Evolutionary conservation across 371 early-diverging fungal genomes (phyloP), one percentile per base, ranked within the genome.

Genomic region (Apophysomyces ossiformis): DNA sequence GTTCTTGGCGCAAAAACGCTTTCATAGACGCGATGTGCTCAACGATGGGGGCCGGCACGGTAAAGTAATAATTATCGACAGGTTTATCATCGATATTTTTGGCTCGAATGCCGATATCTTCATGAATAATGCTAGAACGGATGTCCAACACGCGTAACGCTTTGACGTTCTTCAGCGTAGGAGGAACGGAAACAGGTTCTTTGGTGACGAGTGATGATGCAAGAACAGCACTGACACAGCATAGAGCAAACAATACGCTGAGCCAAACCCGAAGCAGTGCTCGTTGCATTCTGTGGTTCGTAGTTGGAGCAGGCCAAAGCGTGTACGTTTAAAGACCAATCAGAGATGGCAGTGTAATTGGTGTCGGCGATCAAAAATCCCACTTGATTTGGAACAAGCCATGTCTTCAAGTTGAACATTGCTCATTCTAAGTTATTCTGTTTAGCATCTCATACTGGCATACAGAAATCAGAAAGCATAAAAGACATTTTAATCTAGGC

Each of bases 61-160:
- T 82, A 54, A 87, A 77, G 66, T 85, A 89, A 60, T 89, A 91
- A 15, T 82, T 83, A 15, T 61, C 65, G 39, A 74, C 79, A 41
- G 84, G 67, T 26, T 71, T 63, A 7, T 70, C 58, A 60, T 71
- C 80, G 32, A 82, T 74, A 66, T 87, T 89, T 71, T 83, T 73
- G 32, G 88, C 79, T 37, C 85, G 78, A 47, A 89, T 74, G 36
- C 87, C 85, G 37, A 84, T 83, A 65, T 83, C 79, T 69, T 89
- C 88, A 16, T 89, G 86, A 43, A 85, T 84, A 65, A 92, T 79
- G 37, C 85, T 74, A 37, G 72, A 71, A 8, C 88, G 78, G 37
- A 92, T 74, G 65, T 92, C 92, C 57, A 93, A 58, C 37, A 82
- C 78, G 37, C 92, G 88, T 56, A 85, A 73, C 18, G 88, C 71